These are phyloP conservation scores for Magnaporthiopsis poae DNA, from an alignment of 2,329 filamentous ascomycete genomes.

Conservation along the genomic window DNA sequence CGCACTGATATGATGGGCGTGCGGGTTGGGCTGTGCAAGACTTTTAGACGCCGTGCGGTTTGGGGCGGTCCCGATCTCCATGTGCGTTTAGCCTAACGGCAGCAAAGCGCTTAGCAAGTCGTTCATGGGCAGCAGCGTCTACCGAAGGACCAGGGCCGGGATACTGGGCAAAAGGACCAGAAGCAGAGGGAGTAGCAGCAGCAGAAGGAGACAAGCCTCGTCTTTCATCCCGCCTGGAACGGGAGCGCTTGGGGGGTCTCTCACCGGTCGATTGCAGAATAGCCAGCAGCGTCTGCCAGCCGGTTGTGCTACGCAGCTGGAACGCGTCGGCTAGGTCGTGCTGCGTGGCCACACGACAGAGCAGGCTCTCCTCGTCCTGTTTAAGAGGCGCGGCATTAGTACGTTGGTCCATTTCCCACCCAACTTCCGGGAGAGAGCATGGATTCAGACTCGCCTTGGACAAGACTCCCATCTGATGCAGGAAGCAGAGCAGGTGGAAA, in stretches of 20 bases:
- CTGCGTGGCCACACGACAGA: conserved; percentile 73
- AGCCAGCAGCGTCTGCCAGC: conserved; percentile 87
- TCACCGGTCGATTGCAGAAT: conserved; percentile 97
- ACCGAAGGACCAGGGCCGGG: conserved; percentile 18
- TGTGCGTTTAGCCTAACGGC: conserved; percentile 49
- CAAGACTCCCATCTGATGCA: conserved; percentile 70
- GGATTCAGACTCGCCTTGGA: conserved; percentile 56
- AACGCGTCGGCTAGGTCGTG: conserved; percentile 73
- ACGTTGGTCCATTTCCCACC: neutral
- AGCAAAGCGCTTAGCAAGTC: conserved; percentile 57
- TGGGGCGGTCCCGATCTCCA: conserved; percentile 13
- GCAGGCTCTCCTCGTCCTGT: conserved; percentile 78
- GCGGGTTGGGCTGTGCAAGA: too few relatives aligned
- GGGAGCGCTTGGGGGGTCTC: conserved; percentile 70
- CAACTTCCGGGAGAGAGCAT: neutral
- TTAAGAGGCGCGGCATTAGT: neutral
- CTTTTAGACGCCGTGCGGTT: conserved; percentile 3
- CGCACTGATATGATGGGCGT: neutral
- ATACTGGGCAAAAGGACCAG: conserved; percentile 17
- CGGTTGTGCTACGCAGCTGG: conserved; percentile 74
- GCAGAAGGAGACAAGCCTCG: neutral
- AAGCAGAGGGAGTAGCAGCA: conserved; percentile 11
- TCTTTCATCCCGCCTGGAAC: conserved; percentile 19
- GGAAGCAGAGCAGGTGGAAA: conserved; percentile 86
- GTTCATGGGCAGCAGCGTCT: conserved; percentile 29